phyloP scores from a whole-genome alignment of 352 stramenopile species.

The Blastocystis sp. region DNA sequence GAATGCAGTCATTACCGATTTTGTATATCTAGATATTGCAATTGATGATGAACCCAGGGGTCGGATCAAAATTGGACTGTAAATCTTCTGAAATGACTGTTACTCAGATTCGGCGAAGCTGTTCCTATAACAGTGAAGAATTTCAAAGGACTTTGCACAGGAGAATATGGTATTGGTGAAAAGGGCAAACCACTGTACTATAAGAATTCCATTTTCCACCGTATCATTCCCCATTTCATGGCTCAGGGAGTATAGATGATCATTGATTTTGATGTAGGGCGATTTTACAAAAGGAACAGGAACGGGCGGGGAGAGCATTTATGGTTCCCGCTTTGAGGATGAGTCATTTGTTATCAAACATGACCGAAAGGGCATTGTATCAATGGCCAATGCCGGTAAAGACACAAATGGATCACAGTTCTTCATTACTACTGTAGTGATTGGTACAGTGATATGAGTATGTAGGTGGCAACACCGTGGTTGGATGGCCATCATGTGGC shows the following conservation, averaged over 20 bases:
- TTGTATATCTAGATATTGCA: conserved; percentile 39
- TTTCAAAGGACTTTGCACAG: conserved; percentile 52
- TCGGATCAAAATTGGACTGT: conserved; percentile 39
- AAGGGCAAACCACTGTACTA: conserved; percentile 82
- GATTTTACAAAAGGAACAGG: conserved; percentile 74
- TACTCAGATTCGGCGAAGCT: conserved; percentile 37
- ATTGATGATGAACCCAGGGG: conserved; percentile 22
- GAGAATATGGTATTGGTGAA: conserved; percentile 43
- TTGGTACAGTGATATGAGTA: neutral
- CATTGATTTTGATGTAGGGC: neutral
- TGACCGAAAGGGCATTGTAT: conserved; percentile 83
- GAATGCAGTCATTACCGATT: conserved; percentile 30
- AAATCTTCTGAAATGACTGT: neutral
- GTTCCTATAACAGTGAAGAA: conserved; percentile 41
- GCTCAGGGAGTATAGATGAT: conserved; percentile 79
- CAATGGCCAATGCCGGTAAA: conserved; percentile 91
- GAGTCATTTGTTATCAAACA: conserved; percentile 94
- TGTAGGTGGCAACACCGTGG: conserved; percentile 84
- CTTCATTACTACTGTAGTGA: conserved; percentile 89
- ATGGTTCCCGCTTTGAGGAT: conserved; percentile 87
- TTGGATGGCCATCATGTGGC: conserved; percentile 90
- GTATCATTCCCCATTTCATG: conserved; percentile 98
- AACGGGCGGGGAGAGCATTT: conserved; percentile 87
- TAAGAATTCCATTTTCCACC: conserved; percentile 96
- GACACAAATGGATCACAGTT: conserved; percentile 94